Evolutionary conservation across 2,329 filamentous ascomycete genomes (phyloP).

Genomic region (Tricladium varicosporioides): DNA sequence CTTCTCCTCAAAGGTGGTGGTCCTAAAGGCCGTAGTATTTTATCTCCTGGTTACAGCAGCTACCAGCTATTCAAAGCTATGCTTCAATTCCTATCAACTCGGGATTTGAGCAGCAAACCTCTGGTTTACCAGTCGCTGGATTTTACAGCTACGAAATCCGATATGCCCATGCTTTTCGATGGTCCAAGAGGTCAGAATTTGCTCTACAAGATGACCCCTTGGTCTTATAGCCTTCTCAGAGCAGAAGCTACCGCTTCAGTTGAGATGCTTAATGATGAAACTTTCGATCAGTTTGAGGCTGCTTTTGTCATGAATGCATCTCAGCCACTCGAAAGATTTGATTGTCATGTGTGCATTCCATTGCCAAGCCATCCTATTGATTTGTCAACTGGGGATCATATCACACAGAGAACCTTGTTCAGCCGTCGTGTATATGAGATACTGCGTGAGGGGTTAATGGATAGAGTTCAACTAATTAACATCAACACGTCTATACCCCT

Average conservation of each 20-base stretch:
- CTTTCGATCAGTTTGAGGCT: conserved; percentile 77
- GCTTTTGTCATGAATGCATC: conserved; percentile 72
- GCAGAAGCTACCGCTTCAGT: conserved; percentile 74
- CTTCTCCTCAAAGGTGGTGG: conserved; percentile 77
- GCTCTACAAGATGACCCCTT: conserved; percentile 84
- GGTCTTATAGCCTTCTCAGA: conserved; percentile 74
- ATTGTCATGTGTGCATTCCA: conserved; percentile 41
- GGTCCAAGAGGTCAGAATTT: conserved; percentile 72
- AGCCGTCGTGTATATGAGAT: conserved; percentile 60
- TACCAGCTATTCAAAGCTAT: conserved; percentile 94
- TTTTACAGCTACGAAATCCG: conserved; percentile 42
- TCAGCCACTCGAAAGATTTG: conserved; percentile 53
- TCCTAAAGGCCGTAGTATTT: conserved; percentile 64
- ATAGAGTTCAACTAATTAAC: conserved; percentile 69
- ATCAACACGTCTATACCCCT: conserved; percentile 43
- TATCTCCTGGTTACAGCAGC: conserved; percentile 80
- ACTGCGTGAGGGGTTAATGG: conserved; percentile 69
- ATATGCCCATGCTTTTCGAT: conserved; percentile 75
- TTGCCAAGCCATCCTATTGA: conserved; percentile 3
- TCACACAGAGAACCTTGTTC: conserved; percentile 34
- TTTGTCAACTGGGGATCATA: conserved; percentile 26
- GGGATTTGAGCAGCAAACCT: conserved; percentile 68
- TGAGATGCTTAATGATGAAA: conserved; percentile 69
- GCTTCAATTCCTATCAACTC: conserved; percentile 79
- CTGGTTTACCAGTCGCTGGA: conserved; percentile 47